Evolutionary conservation across 2,329 filamentous ascomycete species (phyloP), one percentile per base, ranked within the genome.

Genomic region (Celoporthe dispersa): DNA sequence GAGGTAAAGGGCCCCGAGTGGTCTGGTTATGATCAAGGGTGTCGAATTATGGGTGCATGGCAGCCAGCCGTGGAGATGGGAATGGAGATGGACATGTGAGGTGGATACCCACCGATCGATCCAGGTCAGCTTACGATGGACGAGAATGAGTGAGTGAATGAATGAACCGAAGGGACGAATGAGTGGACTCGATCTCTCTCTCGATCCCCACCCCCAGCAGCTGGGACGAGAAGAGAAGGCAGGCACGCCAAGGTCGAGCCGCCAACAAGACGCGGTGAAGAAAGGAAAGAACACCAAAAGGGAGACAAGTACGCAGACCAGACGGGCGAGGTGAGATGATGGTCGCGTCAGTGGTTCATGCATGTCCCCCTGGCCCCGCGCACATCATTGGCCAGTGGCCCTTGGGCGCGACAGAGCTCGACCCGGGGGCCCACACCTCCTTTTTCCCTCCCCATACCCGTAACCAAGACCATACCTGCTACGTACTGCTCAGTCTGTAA

Each of bases 111-210:
- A 48, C 16, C 28, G 62, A 64, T 64, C 62, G 28, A 64, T 64
- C 62, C 8, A 64, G 33, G 62, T 19, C 44, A 35, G 62, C 28
- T n/a, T 64, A n/a, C 44, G 44, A 48, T 48, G 44, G 7, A 7
- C 44, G 31, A 65, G 63, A 65, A 22, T 65, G 63, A n/a, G 1
- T 1, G 16, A 41, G 12, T 11, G 41, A 44, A 51, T n/a, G 60
- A 28, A 62, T 22, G 41, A 33, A 39, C 6, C 11, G n/a, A 37
- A 66, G 5, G 22, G 25, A 37, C 48, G n/a, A 66, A 66, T 33
- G 64, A 66, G 35, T 66, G 64, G 64, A 39, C 64, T 66, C 64
- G 48, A 66, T 41, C 48, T 12, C n/a, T n/a, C n/a, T n/a, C n/a
- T n/a, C n/a, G n/a, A n/a, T n/a, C n/a, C 62, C 35, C 35, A 3